Percentiles rank a stretch among this genome's conserved stretches.
Evolutionary conservation across 768 basidiomycete genomes (phyloP).

Genomic region (Pleurotus salmoneostramineus): DNA sequence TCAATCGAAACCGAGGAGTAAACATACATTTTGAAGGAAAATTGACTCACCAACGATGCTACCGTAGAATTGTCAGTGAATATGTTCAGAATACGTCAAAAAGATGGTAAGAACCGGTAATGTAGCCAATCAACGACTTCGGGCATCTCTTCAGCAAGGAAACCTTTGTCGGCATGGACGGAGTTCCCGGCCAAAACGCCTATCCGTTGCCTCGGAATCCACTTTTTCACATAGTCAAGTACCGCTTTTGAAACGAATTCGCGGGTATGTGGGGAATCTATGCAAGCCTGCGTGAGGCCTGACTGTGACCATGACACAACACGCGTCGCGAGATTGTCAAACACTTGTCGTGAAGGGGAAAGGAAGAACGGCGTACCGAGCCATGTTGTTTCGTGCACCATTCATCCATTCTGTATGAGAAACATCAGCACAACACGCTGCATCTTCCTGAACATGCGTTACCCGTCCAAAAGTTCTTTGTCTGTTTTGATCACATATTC

Average conservation of each 20-base stretch:
- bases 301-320: slow-evolving; percentile 40
- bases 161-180: slow-evolving; percentile 76
- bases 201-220: slow-evolving; percentile 64
- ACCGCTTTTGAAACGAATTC: slow-evolving; percentile 59
- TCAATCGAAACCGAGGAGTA: background rate
- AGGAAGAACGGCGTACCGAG: slow-evolving; percentile 35
- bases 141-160: slow-evolving; percentile 78
- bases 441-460: background rate
- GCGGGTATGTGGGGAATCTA: slow-evolving; percentile 62
- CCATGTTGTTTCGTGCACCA: slow-evolving; percentile 89
- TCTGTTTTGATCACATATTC: slow-evolving; percentile 72
- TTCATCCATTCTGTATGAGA: slow-evolving; percentile 64
- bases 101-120: slow-evolving; percentile 51
- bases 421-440: background rate
- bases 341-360: background rate
- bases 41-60: slow-evolving; percentile 17
- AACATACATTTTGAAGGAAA: background rate
- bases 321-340: background rate
- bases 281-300: slow-evolving; percentile 77
- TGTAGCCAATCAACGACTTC: slow-evolving; percentile 75
- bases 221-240: slow-evolving; percentile 75
- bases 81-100: background rate
- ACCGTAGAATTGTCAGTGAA: background rate
- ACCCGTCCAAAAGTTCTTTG: slow-evolving; percentile 69
- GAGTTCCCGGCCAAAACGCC: slow-evolving; percentile 86